Base-by-base conservation (phyloP, 1,284 basidiomycete genomes). In the Rhodotorula mucilaginosa region DNA sequence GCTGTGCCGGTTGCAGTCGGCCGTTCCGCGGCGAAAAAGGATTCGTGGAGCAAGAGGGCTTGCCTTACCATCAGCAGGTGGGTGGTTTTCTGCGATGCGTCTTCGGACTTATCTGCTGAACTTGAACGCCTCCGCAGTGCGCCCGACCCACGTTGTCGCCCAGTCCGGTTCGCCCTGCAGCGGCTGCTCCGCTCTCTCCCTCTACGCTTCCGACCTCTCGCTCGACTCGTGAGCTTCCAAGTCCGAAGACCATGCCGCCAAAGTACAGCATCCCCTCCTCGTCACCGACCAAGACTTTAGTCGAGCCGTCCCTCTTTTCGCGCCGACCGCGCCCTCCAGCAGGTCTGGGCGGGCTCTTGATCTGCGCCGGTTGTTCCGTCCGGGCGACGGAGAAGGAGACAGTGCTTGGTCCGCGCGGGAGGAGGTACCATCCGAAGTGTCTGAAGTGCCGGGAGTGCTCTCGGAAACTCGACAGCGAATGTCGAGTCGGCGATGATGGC, bases 341-440 rank as follows among this genome's bases (percentile, higher is more conserved):
- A 2, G 39, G 49, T 34, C 67, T 74, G 23, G 74, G 74, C 39
- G 74, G 74, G 2, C 65, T 74, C 10, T 56, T 74, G 47, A 39
- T 76, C 49, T 76, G 74, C 61, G 49, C 68, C 0, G 74, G 74
- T 1, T 76, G 74, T 54, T 58, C 57, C 3, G 67, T 66, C 0
- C 66, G 73, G 1, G 73, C 73, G 26, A 76, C 72, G 21, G 68
- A 72, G 29, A 59, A 52, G 46, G 74, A 76, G 58, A 72, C 64
- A 2, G 67, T 70, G 0, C 34, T 31, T 1, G 74, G 74, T 0
- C 74, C 74, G 34, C 19, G 51, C 12, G 59, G 64, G 3, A 57
- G 58, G 57, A 58, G 74, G 46, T 76, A 61, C 47, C 74, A 76
- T 34, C 12, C 39, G 7, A 68, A 60, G 21, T 76, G 74, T 39